Evolutionary conservation across 139 green algal genomes (phyloP).

Genomic region (Volvox reticuliferus): DNA sequence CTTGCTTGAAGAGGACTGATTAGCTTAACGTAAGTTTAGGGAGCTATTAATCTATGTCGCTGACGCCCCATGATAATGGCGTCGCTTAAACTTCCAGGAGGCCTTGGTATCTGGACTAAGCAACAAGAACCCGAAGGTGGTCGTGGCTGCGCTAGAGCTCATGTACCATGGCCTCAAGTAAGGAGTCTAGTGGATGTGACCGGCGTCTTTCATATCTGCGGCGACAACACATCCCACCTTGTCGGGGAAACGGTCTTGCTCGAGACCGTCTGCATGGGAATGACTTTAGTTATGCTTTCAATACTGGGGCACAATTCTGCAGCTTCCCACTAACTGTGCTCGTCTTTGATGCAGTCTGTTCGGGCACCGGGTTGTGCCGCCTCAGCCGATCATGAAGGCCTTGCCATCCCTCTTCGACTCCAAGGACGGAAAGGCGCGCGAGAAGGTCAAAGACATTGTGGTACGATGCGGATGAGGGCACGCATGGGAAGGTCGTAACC

Average conservation of each 20-base stretch:
- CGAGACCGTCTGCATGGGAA: too few relatives aligned
- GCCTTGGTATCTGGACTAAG: slow-evolving; percentile 73
- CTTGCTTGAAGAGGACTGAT: too few relatives aligned
- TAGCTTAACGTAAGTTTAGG: too few relatives aligned
- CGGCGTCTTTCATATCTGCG: too few relatives aligned
- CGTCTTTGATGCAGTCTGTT: slow-evolving; percentile 71
- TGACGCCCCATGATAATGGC: neutral
- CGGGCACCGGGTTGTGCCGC: slow-evolving; percentile 80
- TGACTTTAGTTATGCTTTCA: too few relatives aligned
- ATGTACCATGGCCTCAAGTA: slow-evolving; percentile 45
- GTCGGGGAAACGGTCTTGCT: too few relatives aligned
- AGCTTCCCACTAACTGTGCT: too few relatives aligned
- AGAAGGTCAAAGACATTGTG: slow-evolving; percentile 88
- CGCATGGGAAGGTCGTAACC: too few relatives aligned
- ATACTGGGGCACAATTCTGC: too few relatives aligned
- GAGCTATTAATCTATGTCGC: neutral
- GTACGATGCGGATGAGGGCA: slow-evolving; percentile 51
- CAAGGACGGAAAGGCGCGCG: slow-evolving; percentile 88
- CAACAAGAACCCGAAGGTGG: slow-evolving; percentile 94
- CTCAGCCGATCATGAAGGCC: slow-evolving; percentile 89
- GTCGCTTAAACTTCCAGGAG: slow-evolving; percentile 15
- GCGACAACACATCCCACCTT: too few relatives aligned
- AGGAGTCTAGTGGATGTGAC: neutral
- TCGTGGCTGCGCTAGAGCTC: slow-evolving; percentile 84
- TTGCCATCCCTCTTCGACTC: slow-evolving; percentile 88